Evolutionary conservation across 495 filamentous ascomycete genomes (phyloP).

Genomic region (Penicillium malachiteum): DNA sequence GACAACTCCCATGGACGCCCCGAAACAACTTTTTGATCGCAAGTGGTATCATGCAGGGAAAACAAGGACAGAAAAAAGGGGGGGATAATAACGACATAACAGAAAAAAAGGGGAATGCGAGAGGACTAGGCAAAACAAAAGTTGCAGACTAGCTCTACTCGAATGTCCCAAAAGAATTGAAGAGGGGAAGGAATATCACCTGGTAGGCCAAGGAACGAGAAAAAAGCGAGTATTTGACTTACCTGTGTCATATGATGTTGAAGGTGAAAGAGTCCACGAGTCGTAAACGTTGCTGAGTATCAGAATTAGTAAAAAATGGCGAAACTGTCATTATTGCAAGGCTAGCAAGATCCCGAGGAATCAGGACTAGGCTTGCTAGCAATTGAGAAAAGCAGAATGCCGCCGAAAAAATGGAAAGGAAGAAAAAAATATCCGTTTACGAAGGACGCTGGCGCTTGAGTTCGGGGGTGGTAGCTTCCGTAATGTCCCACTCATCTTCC

Average conservation of each 20-base stretch:
- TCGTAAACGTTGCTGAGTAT: constrained; percentile 16
- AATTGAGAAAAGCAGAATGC: background rate
- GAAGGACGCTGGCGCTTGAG: constrained; percentile 31
- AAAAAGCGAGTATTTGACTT: constrained; percentile 14
- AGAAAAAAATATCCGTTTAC: constrained; percentile 6
- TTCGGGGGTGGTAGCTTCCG: constrained; percentile 20
- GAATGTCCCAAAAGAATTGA: background rate
- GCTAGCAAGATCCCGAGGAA: constrained; percentile 3
- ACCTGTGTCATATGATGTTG: constrained; percentile 11
- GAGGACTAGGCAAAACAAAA: background rate
- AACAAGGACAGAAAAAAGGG: constrained; percentile 1
- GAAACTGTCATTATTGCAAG: background rate
- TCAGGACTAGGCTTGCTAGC: background rate
- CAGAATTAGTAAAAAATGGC: constrained; percentile 11
- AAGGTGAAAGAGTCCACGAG: background rate
- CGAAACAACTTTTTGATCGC: constrained; percentile 13
- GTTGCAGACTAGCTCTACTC: background rate
- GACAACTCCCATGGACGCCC: constrained; percentile 14
- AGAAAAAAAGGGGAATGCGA: background rate
- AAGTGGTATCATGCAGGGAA: constrained; percentile 20
- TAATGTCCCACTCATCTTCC: constrained; percentile 31
- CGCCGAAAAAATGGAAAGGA: background rate
- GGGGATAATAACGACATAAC: background rate
- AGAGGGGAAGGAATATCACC: background rate
- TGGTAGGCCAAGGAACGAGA: background rate